These are phyloP conservation scores for Diaporthe sp. DNA, from an alignment of 2,329 filamentous ascomycete species.

Conservation along the genomic window DNA sequence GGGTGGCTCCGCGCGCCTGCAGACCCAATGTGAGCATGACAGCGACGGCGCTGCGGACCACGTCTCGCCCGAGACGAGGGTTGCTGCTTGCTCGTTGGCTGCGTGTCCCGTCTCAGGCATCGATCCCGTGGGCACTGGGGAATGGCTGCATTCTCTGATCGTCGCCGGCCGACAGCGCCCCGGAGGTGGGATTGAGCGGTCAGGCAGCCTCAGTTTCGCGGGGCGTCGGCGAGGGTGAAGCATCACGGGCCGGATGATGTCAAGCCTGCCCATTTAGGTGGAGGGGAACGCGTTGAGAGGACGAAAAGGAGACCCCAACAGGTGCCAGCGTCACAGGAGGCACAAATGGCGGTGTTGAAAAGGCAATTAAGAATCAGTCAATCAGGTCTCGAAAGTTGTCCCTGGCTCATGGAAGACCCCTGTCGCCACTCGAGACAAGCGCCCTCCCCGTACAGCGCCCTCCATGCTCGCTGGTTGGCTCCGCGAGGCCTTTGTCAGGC, in stretches of 20 bases:
- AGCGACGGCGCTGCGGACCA: constrained; percentile 11
- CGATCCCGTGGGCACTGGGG: not conserved
- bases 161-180: constrained; percentile 2
- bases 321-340: constrained; percentile 1
- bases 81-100: constrained; percentile 19
- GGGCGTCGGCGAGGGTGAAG: not conserved
- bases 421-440: constrained; percentile 22
- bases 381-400: constrained; percentile 37
- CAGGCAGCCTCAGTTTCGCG: constrained; percentile 29
- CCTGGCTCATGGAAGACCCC: constrained; percentile 37
- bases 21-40: constrained; percentile 30
- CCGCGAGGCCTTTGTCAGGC: constrained; percentile 12
- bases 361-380: constrained; percentile 34
- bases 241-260: constrained; percentile 26
- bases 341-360: constrained; percentile 38
- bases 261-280: not conserved
- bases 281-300: constrained; percentile 8
- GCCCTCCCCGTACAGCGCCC: constrained; percentile 12
- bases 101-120: constrained; percentile 25
- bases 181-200: constrained; percentile 30
- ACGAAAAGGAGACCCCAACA: constrained; percentile 18
- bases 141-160: not conserved
- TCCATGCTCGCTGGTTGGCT: constrained; percentile 31
- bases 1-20: constrained; percentile 32
- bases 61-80: constrained; percentile 22